A percentile compares a stretch with the other conserved stretches of the same genome.
Conservation (phyloP, 2,329 filamentous ascomycete genomes). For the Alternaria solani region DNA sequence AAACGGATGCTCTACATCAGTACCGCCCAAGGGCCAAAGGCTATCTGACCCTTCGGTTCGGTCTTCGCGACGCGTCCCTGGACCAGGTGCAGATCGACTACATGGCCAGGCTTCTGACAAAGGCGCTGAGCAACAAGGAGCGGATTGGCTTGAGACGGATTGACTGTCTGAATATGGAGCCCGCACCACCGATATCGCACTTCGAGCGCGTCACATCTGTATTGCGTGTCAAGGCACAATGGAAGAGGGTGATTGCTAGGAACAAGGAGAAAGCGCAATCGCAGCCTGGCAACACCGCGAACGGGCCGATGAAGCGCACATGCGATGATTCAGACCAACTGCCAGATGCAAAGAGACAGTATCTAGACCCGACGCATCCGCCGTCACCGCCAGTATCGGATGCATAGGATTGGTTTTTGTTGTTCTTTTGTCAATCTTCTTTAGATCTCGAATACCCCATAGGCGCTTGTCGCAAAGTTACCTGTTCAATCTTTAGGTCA, state of each 20-base stretch:
- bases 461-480: background rate
- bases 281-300: background rate
- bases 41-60: slow-evolving; percentile 46
- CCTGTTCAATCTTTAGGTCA: background rate
- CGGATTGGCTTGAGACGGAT: slow-evolving; percentile 39
- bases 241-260: slow-evolving; percentile 39
- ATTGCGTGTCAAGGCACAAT: slow-evolving; percentile 35
- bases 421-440: background rate
- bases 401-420: slow-evolving; percentile 20
- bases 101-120: slow-evolving; percentile 36
- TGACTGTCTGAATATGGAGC: slow-evolving; percentile 43
- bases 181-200: slow-evolving; percentile 30
- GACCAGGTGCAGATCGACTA: slow-evolving; percentile 43
- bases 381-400: slow-evolving; percentile 40
- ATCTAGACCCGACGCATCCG: slow-evolving; percentile 27
- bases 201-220: slow-evolving; percentile 41
- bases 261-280: slow-evolving; percentile 26
- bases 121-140: slow-evolving; percentile 39
- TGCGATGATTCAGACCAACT: slow-evolving; percentile 22
- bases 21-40: slow-evolving; percentile 27
- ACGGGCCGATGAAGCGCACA: slow-evolving; percentile 28
- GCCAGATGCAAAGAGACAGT: slow-evolving; percentile 30
- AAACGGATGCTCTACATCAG: slow-evolving; percentile 8
- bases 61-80: slow-evolving; percentile 34
- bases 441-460: background rate